Evolutionary conservation across 345 rosid genomes (phyloP).

Genomic region (Citrus cavaleriei): DNA sequence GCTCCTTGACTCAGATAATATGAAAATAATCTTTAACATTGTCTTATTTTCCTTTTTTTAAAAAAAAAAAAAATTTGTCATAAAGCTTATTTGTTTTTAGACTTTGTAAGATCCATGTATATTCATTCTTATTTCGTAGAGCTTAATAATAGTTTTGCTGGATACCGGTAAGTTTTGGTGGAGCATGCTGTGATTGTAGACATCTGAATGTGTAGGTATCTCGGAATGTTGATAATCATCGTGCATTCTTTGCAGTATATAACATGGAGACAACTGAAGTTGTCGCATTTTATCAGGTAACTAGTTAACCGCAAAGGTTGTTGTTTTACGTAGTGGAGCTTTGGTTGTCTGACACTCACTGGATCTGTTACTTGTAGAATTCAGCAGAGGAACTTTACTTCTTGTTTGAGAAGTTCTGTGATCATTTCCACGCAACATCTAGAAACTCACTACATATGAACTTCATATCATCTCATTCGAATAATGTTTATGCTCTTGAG

Average conservation of each 20-base stretch:
- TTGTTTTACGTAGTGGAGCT: not conserved
- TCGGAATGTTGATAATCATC: slow-evolving; percentile 64
- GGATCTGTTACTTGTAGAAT: slow-evolving; percentile 52
- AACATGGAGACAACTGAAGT: slow-evolving; percentile 97
- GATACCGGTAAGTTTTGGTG: not conserved
- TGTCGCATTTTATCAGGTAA: slow-evolving; percentile 91
- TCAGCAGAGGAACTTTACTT: slow-evolving; percentile 79
- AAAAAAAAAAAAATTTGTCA: too few relatives aligned
- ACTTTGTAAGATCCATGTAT: not conserved
- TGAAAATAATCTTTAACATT: too few relatives aligned
- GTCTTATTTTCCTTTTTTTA: too few relatives aligned
- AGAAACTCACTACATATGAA: slow-evolving; percentile 60
- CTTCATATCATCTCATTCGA: slow-evolving; percentile 86
- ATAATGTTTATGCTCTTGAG: slow-evolving; percentile 69
- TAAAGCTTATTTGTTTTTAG: not conserved
- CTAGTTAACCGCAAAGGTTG: not conserved
- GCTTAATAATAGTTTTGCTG: not conserved
- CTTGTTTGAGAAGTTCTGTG: slow-evolving; percentile 77
- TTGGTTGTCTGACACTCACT: slow-evolving; percentile 8
- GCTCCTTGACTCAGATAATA: not conserved
- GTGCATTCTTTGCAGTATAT: slow-evolving; percentile 92
- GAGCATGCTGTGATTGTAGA: slow-evolving; percentile 6
- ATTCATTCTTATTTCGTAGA: not conserved
- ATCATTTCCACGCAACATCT: slow-evolving; percentile 71
- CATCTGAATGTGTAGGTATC: slow-evolving; percentile 45